Percentiles rank a stretch among this genome's conserved stretches.
phyloP scores from a whole-genome alignment of 257 asterid species.

The Fraxinus quadrangulata region DNA sequence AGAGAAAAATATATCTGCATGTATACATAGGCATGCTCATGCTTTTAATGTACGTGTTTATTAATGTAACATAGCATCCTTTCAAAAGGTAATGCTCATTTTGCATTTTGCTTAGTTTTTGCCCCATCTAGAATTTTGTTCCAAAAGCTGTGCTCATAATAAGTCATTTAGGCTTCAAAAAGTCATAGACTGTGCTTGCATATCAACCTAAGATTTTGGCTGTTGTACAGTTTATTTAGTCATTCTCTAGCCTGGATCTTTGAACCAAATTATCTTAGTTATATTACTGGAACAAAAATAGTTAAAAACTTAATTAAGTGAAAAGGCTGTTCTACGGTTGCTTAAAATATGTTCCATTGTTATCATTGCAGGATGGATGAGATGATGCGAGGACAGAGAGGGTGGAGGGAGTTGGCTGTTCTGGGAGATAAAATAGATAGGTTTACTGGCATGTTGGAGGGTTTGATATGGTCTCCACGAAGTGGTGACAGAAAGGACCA shows the following conservation, averaged over 20 bases:
- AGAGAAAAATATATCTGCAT: background rate
- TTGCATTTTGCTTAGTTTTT: background rate
- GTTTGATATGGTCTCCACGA: slow-evolving; percentile 92
- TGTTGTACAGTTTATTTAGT: background rate
- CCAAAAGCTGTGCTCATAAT: background rate
- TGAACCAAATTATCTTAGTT: too few species aligned
- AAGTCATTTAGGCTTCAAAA: background rate
- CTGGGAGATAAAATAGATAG: slow-evolving; percentile 50
- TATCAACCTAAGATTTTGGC: background rate
- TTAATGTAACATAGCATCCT: background rate
- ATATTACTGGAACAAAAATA: background rate
- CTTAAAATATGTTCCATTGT: background rate
- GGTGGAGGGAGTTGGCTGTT: slow-evolving; percentile 55
- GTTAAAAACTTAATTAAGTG: background rate
- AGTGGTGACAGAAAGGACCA: slow-evolving; percentile 66
- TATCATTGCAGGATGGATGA: slow-evolving; percentile 50
- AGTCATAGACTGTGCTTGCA: background rate
- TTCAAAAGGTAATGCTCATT: background rate
- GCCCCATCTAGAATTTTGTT: background rate
- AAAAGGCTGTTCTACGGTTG: background rate
- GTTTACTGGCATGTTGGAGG: slow-evolving; percentile 54
- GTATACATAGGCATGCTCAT: background rate
- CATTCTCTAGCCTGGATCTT: background rate
- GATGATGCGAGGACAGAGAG: slow-evolving; percentile 61
- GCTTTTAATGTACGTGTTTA: background rate